A percentile compares a stretch with the other conserved stretches of the same genome.
Conservation (phyloP, 163 green algal genomes). For the Scenedesmus sp. region DNA sequence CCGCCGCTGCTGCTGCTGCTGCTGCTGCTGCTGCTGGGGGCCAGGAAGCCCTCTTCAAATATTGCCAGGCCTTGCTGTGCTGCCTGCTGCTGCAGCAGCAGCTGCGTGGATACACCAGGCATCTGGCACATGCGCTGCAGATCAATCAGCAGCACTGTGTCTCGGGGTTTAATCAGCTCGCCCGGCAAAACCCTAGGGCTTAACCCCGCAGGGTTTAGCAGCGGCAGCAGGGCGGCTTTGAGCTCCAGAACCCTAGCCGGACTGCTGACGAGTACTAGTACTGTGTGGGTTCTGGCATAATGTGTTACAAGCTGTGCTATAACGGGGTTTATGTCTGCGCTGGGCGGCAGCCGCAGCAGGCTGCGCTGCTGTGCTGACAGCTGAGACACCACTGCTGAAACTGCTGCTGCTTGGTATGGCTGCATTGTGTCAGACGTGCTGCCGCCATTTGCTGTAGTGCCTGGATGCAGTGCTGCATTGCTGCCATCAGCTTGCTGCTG, state of each 20-base stretch:
- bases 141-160: slow-evolving; percentile 23
- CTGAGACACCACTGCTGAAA: neutral
- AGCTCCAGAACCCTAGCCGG: neutral
- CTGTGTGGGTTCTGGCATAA: neutral
- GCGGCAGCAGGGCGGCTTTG: neutral
- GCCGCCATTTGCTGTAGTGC: neutral
- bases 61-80: neutral
- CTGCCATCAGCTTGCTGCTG: neutral
- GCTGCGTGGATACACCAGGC: slow-evolving; percentile 1
- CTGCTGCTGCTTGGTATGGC: slow-evolving; percentile 20
- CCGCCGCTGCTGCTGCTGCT: slow-evolving; percentile 36
- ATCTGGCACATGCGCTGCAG: slow-evolving; percentile 22
- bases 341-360: slow-evolving; percentile 33
- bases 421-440: neutral
- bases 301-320: slow-evolving; percentile 1
- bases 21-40: neutral
- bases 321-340: slow-evolving; percentile 1
- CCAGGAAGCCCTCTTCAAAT: slow-evolving; percentile 21
- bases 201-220: neutral
- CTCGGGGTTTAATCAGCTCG: neutral
- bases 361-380: slow-evolving; percentile 22
- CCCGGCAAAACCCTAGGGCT: slow-evolving; percentile 8
- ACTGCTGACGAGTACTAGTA: slow-evolving; percentile 18
- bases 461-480: neutral
- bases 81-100: slow-evolving; percentile 31